A percentile compares a stretch with the other conserved stretches of the same genome.
phyloP scores from a whole-genome alignment of 2,329 filamentous ascomycete genomes.

The Pyrenophora graminea region DNA sequence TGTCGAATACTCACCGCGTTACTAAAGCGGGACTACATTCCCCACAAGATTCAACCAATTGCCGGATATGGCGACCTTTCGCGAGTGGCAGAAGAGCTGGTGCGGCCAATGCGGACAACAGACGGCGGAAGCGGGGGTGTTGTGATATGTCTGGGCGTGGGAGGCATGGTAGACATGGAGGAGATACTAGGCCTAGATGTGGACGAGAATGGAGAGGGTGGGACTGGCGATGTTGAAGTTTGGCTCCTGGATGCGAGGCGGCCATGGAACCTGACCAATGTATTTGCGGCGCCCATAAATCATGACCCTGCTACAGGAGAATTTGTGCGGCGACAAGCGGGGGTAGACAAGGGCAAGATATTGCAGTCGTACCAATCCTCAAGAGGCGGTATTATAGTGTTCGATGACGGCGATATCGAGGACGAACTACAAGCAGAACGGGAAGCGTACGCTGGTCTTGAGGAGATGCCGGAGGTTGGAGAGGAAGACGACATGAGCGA shows the following conservation, averaged over 20 bases:
- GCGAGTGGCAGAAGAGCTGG: constrained; percentile 75
- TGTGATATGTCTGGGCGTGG: constrained; percentile 89
- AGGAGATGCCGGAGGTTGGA: constrained; percentile 88
- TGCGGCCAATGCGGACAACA: constrained; percentile 82
- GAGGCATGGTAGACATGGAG: constrained; percentile 86
- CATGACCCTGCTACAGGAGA: constrained; percentile 54
- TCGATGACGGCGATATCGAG: constrained; percentile 94
- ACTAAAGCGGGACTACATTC: constrained; percentile 97
- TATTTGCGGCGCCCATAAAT: constrained; percentile 71
- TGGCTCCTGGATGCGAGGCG: constrained; percentile 92
- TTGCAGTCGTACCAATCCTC: constrained; percentile 73
- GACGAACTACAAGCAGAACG: constrained; percentile 75
- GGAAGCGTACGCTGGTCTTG: constrained; percentile 81
- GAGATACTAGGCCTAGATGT: constrained; percentile 75
- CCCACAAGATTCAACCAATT: constrained; percentile 95
- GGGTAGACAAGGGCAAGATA: constrained; percentile 75
- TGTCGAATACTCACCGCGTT: constrained; percentile 90
- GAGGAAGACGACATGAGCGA: constrained; percentile 68
- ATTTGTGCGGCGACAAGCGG: constrained; percentile 59
- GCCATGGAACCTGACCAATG: constrained; percentile 92
- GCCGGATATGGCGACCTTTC: constrained; percentile 89
- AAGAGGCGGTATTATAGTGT: constrained; percentile 86
- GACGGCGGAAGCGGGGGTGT: constrained; percentile 84
- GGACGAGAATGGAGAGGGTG: constrained; percentile 64
- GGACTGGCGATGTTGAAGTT: constrained; percentile 84